Conservation (phyloP, 1,284 basidiomycete genomes). For the Sporisorium iseilematis-ciliati region DNA sequence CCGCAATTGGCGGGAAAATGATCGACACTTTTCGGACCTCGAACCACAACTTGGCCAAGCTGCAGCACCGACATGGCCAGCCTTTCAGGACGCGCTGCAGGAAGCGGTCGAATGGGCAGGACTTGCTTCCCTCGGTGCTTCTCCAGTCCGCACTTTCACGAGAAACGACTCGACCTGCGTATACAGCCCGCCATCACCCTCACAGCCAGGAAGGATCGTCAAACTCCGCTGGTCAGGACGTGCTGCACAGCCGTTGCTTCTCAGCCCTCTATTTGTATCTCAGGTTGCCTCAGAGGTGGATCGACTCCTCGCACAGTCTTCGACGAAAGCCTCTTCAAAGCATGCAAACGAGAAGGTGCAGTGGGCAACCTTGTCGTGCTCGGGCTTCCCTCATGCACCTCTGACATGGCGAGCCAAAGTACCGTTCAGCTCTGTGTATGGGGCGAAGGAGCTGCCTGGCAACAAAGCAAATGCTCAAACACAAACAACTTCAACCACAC, state of each 20-base stretch:
- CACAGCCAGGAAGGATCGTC: conserved; percentile 19
- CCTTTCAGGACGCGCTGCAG: conserved; percentile 25
- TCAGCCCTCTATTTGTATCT: conserved; percentile 29
- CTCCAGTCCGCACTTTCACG: conserved; percentile 27
- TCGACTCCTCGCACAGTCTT: conserved; percentile 3
- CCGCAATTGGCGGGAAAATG: conserved; percentile 9
- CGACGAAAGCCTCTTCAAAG: neutral
- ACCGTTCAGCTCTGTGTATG: conserved; percentile 29
- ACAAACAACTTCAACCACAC: neutral
- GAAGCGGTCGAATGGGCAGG: conserved; percentile 49
- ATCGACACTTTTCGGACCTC: conserved; percentile 25
- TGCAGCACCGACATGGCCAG: conserved; percentile 16
- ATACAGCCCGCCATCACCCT: conserved; percentile 27
- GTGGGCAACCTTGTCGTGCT: conserved; percentile 42
- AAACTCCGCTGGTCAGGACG: conserved; percentile 27
- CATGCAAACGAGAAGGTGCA: neutral
- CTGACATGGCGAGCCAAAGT: conserved; percentile 51
- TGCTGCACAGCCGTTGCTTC: conserved; percentile 10
- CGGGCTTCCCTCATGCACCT: conserved; percentile 54
- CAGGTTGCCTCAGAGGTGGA: conserved; percentile 24
- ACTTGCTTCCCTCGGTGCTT: conserved; percentile 25
- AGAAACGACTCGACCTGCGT: conserved; percentile 30
- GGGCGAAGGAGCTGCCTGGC: conserved; percentile 28
- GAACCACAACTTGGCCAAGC: conserved; percentile 6
- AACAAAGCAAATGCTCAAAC: conserved; percentile 3